Evolutionary conservation across 1,284 basidiomycete species (phyloP).

Genomic region (Puccinia polysora): DNA sequence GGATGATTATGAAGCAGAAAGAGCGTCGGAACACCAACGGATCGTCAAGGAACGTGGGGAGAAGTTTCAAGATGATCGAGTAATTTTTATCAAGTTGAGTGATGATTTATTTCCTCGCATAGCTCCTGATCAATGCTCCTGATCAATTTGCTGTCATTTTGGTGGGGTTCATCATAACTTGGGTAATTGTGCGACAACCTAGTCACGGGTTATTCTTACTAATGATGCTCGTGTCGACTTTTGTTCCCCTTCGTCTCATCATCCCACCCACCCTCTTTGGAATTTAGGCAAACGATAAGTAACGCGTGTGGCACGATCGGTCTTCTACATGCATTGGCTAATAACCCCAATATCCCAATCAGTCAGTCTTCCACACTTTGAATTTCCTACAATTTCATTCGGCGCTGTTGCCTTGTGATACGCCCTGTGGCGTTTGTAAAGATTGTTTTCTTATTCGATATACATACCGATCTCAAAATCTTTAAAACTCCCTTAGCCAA

Average conservation of each 20-base stretch:
- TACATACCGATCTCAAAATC: too few species aligned
- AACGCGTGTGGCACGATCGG: slow-evolving; percentile 54
- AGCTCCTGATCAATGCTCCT: background rate
- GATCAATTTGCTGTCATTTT: background rate
- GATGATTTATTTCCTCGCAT: background rate
- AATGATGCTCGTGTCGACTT: background rate
- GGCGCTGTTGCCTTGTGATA: background rate
- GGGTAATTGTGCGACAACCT: too few species aligned
- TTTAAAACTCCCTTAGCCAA: slow-evolving; percentile 11
- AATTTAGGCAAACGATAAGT: slow-evolving; percentile 47
- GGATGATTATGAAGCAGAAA: slow-evolving; percentile 46
- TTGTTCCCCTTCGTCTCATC: background rate
- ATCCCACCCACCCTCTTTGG: too few species aligned
- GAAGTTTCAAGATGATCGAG: slow-evolving; percentile 37
- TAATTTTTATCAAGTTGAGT: slow-evolving; percentile 51
- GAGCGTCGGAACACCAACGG: slow-evolving; percentile 46
- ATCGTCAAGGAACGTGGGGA: slow-evolving; percentile 10
- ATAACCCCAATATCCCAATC: slow-evolving; percentile 48
- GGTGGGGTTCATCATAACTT: too few species aligned
- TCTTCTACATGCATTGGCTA: slow-evolving; percentile 51
- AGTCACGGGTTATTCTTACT: too few species aligned
- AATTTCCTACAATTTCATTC: background rate
- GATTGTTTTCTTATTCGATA: background rate
- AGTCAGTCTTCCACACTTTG: background rate
- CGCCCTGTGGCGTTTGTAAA: background rate